Percentiles rank a stretch among this genome's conserved stretches.
These are phyloP conservation scores for Plasmodium gallinaceum DNA, from an alignment of 169 alveolate species.

Conservation along the genomic window DNA sequence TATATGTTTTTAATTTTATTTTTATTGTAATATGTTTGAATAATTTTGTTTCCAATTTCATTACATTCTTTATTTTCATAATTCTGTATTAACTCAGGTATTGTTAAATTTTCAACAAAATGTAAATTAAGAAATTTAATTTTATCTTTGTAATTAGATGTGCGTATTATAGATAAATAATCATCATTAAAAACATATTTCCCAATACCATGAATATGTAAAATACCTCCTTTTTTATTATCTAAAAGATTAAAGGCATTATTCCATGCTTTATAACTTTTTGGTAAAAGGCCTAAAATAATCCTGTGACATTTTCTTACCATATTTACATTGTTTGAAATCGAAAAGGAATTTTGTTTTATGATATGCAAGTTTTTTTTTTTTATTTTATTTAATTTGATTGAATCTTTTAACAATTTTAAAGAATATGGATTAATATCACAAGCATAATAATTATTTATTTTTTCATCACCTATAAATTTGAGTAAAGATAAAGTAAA, in stretches of 20 bases:
- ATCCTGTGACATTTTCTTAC: slow-evolving; percentile 78
- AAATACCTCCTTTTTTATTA: slow-evolving; percentile 78
- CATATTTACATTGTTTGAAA: slow-evolving; percentile 71
- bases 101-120: neutral
- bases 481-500: slow-evolving; percentile 82
- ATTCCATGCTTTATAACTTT: slow-evolving; percentile 81
- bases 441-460: slow-evolving; percentile 76
- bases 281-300: slow-evolving; percentile 83
- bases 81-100: neutral
- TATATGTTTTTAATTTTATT: neutral
- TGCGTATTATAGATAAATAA: neutral
- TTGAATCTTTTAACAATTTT: slow-evolving; percentile 18
- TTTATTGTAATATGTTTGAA: slow-evolving; percentile 1
- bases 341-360: slow-evolving; percentile 31
- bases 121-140: neutral
- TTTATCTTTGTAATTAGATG: slow-evolving; percentile 14
- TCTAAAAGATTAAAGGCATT: slow-evolving; percentile 81
- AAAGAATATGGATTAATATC: slow-evolving; percentile 81
- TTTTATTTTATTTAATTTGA: slow-evolving; percentile 28
- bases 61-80: neutral
- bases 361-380: slow-evolving; percentile 16
- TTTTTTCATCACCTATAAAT: slow-evolving; percentile 35
- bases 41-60: neutral
- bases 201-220: slow-evolving; percentile 82
- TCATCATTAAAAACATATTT: slow-evolving; percentile 8